phyloP scores from a whole-genome alignment of 1,139 yeast genomes.

The Geotrichum candidum region DNA sequence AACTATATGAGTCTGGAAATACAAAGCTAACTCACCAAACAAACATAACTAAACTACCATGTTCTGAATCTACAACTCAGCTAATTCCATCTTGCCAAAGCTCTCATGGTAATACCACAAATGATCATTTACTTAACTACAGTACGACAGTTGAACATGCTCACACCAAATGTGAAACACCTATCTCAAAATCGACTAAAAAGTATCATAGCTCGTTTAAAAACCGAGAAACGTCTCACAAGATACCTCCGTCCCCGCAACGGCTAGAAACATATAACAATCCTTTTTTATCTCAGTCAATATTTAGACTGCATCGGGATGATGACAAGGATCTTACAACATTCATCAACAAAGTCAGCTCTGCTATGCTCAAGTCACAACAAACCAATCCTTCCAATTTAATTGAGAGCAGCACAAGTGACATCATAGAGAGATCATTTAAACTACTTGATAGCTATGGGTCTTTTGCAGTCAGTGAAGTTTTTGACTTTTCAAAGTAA shows the following conservation, averaged over 20 bases:
- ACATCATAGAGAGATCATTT: neutral
- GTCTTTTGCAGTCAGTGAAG: neutral
- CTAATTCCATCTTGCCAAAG: neutral
- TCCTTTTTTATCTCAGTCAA: neutral
- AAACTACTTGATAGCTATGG: neutral
- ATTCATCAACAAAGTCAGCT: neutral
- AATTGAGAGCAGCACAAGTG: neutral
- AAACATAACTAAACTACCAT: neutral
- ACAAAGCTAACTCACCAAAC: neutral
- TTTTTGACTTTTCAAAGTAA: neutral
- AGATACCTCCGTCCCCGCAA: neutral
- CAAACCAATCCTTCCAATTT: neutral
- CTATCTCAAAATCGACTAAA: neutral
- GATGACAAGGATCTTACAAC: neutral
- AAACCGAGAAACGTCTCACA: neutral
- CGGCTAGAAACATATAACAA: neutral
- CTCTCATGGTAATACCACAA: neutral
- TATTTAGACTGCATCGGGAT: neutral
- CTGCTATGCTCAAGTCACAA: neutral
- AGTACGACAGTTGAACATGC: neutral
- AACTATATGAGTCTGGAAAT: neutral
- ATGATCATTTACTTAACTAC: neutral
- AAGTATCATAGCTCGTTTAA: neutral
- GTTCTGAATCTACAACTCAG: neutral
- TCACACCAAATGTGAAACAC: neutral